Conservation (phyloP, 169 alveolate genomes). For the Cryptosporidium ubiquitum region DNA sequence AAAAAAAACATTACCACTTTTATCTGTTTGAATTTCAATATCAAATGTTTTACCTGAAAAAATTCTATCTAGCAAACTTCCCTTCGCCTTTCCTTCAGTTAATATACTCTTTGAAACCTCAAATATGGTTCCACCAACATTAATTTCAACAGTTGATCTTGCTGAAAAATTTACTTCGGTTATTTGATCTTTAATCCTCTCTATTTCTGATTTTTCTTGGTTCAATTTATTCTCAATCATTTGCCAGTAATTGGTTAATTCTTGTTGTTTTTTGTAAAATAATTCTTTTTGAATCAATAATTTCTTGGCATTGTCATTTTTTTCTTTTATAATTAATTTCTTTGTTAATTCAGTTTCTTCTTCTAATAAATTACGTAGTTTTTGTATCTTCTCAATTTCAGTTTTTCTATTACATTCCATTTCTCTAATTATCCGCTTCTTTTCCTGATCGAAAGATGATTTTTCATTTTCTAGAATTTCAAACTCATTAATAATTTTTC, state of each 20-base stretch:
- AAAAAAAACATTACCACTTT: conserved; percentile 46
- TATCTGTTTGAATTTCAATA: conserved; percentile 51
- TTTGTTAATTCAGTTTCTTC: conserved; percentile 4
- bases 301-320: conserved; percentile 28
- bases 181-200: conserved; percentile 25
- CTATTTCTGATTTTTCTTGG: conserved; percentile 48
- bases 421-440: conserved; percentile 14
- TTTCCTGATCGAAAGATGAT: conserved; percentile 30
- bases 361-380: conserved; percentile 10
- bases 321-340: conserved; percentile 32
- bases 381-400: conserved; percentile 43
- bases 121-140: conserved; percentile 62
- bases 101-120: conserved; percentile 42
- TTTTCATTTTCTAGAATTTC: conserved; percentile 41
- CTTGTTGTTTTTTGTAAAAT: conserved; percentile 58
- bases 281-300: conserved; percentile 42
- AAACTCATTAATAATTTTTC: conserved; percentile 19
- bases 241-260: conserved; percentile 44
- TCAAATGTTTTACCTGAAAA: conserved; percentile 59
- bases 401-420: conserved; percentile 38
- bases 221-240: conserved; percentile 22
- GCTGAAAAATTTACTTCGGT: conserved; percentile 2
- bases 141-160: conserved; percentile 39
- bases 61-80: conserved; percentile 41
- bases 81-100: conserved; percentile 65